Base-by-base conservation (phyloP, 2,329 filamentous ascomycete species). In the Monosporascus ibericus region DNA sequence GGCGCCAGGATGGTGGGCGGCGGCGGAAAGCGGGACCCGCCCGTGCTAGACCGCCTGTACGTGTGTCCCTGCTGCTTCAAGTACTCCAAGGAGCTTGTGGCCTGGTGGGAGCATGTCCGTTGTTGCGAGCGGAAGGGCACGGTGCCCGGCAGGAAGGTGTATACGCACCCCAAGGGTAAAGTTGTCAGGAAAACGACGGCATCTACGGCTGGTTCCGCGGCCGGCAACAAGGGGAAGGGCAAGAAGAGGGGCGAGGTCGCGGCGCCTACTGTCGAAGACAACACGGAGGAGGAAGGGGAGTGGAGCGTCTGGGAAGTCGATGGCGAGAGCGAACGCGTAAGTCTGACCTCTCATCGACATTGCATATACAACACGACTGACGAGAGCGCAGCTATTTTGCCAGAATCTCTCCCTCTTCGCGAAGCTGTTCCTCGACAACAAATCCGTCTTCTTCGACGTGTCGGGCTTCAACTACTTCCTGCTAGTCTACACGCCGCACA, bases 391-490 rank as follows among this genome's bases (percentile, higher is more conserved):
- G 79, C 80, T 96, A 30, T 97, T 95, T 68, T 92, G 90, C 60
- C 94, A 97, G 71, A 96, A 96, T 63, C 80, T 99, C 14, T 96
- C 90, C 9, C 85, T 99, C 46, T 96, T 97, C 69, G 92, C 91
- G 27, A 99, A 97, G 71, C 83, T 99, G 44, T 99, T 97, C 70
- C 87, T 99, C 58, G 92, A 97, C 70, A 96, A 95, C 66, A 99
- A 99, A 67, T 96, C 90, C 7, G 92, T 99, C 61, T 97, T 96
- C 72, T 99, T 96, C 75, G 94, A 99, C 65, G 92, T 96, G 46
- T 84, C 85, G 5, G 90, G 88, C 49, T 99, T 99, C 73, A 85
- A 95, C 60, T 99, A 96, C 76, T 97, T 95, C 68, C 81, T 95
- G 5, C 84, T 97, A 50, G 87, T 94, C 44, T 87, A 92, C 65